Base-by-base conservation (phyloP, 768 basidiomycete genomes). In the Boletus eberwhitei region DNA sequence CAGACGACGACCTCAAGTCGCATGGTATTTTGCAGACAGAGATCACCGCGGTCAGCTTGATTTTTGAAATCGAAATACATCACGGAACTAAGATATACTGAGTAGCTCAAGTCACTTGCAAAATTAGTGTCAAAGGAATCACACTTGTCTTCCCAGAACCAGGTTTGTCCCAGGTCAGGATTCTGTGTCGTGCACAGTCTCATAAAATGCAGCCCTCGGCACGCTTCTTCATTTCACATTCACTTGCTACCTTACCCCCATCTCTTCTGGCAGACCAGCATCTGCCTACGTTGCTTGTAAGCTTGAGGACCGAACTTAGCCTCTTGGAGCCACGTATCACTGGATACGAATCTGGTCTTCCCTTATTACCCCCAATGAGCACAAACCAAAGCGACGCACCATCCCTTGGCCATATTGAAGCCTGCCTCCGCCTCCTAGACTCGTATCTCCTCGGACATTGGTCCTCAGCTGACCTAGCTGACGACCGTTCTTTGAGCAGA, bases 401-500 rank as follows among this genome's bases (percentile, higher is more conserved):
- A 26, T 75, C 77, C 19, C 63, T 83, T 35, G 69, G 74, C 17
- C 79, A 78, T 62, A 70, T 84, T 4, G 77, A 82, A 57, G 75
- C 80, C 31, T 81, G 84, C 57, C 73, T 90, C 34, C 74, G 74
- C 19, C 71, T 90, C 1, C 61, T 90, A 9, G 88, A 90, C 58
- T 73, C 78, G 1, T 86, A 79, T 64, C 74, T 90, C 2, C 70
- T 90, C 9, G 80, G 77, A 2, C 77, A 80, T 40, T 88, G 86
- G 85, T 61, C 61, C 26, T 62, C 52, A 32, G 16, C 22, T 2
- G n/a, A 40, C 36, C 21, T 42, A 16, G 52, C 67, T 11, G 64
- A 54, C 8, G 64, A 65, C 5, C 58, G 42, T 17, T 22, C 54
- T 5, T 29, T 57, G 4, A 41, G 36, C 36, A 41, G 24, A 49